A percentile compares a stretch with the other conserved stretches of the same genome.
These are phyloP conservation scores for Sugiyamaella novakii DNA, from an alignment of 1,139 yeast genomes.

Conservation along the genomic window DNA sequence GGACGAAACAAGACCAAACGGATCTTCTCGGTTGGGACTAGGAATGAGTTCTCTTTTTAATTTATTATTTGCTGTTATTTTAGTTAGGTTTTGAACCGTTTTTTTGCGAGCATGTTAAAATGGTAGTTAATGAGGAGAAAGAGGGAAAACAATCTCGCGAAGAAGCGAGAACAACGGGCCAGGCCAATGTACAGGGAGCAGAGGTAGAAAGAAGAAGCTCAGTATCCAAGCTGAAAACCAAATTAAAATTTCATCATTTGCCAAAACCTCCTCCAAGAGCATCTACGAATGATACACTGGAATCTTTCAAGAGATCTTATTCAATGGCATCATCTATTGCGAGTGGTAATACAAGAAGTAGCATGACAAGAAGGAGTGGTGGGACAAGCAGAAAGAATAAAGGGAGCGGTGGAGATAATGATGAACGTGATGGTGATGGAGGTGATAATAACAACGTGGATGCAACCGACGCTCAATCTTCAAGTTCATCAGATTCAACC, in stretches of 20 bases:
- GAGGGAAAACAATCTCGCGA: no score
- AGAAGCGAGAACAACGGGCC: no score
- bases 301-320: neutral
- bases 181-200: no score
- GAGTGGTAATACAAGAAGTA: neutral
- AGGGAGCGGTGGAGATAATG: neutral
- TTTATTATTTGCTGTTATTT: no score
- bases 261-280: slow-evolving; percentile 12
- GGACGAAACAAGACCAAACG: no score
- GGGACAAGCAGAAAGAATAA: slow-evolving; percentile 2
- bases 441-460: neutral
- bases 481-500: neutral
- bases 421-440: neutral
- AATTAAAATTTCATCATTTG: slow-evolving; percentile 10
- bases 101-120: no score
- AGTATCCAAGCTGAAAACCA: slow-evolving; percentile 1
- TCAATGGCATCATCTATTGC: neutral
- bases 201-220: neutral
- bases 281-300: neutral
- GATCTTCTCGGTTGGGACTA: no score
- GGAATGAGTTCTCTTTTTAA: no score
- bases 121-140: no score
- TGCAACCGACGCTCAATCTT: neutral
- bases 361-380: neutral
- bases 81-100: no score